These are phyloP conservation scores for Boletus coccyginus DNA, from an alignment of 768 basidiomycete species.

Conservation along the genomic window DNA sequence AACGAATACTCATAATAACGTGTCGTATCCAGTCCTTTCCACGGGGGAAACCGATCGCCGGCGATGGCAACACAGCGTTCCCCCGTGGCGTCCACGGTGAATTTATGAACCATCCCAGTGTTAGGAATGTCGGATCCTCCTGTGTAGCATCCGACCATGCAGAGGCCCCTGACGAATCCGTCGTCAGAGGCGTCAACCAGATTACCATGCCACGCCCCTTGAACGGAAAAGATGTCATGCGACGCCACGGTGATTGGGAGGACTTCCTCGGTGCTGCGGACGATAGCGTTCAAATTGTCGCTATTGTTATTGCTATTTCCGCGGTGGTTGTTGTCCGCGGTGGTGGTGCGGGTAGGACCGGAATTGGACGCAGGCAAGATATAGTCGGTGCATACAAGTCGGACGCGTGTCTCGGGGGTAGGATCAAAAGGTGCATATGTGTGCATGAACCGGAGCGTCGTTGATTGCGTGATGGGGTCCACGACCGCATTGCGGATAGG, in stretches of 20 bases:
- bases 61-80: slow-evolving; percentile 8
- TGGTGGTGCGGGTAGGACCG: neutral
- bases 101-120: slow-evolving; percentile 8
- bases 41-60: slow-evolving; percentile 11
- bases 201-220: slow-evolving; percentile 11
- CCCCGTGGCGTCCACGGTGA: slow-evolving; percentile 18
- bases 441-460: slow-evolving; percentile 24
- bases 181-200: slow-evolving; percentile 13
- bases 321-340: neutral
- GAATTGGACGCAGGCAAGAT: neutral
- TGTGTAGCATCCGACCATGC: neutral
- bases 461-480: slow-evolving; percentile 8
- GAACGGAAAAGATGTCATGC: slow-evolving; percentile 12
- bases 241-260: slow-evolving; percentile 6
- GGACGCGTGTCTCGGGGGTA: neutral
- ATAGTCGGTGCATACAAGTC: slow-evolving; percentile 19
- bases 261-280: slow-evolving; percentile 1
- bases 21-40: neutral
- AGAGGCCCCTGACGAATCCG: slow-evolving; percentile 16
- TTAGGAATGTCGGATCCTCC: neutral
- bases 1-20: slow-evolving; percentile 6
- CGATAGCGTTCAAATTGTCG: slow-evolving; percentile 1
- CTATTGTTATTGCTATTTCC: neutral
- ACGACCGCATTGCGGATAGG: slow-evolving; percentile 12
- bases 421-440: neutral